phyloP scores from a whole-genome alignment of 1,284 basidiomycete genomes.

The Marasmius oreades region DNA sequence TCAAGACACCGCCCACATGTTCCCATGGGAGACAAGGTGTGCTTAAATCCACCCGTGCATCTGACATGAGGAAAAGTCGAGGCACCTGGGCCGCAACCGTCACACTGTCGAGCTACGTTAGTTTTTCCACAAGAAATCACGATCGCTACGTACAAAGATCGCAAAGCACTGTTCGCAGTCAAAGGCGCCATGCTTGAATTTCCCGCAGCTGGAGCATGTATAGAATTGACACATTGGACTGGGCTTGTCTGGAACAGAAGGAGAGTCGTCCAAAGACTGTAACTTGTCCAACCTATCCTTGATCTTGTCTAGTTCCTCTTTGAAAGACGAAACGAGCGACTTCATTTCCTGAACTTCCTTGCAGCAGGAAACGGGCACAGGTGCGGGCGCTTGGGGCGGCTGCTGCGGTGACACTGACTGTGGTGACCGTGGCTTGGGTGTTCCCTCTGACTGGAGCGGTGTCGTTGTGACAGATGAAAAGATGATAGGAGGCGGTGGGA shows the following conservation, averaged over 20 bases:
- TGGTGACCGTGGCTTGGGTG: background rate
- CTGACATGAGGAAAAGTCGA: background rate
- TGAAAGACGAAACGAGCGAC: background rate
- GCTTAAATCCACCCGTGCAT: background rate
- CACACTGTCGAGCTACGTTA: background rate
- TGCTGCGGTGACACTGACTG: background rate
- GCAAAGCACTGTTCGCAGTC: background rate
- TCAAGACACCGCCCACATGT: background rate
- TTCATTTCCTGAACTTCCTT: background rate
- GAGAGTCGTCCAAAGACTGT: too few relatives aligned
- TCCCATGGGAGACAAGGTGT: background rate
- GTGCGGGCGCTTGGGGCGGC: background rate
- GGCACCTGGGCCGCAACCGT: background rate
- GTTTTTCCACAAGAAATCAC: background rate
- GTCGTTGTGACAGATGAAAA: slow-evolving; percentile 24
- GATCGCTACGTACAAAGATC: background rate
- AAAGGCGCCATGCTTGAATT: background rate
- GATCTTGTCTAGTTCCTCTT: background rate
- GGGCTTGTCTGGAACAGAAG: too few relatives aligned
- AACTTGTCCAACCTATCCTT: background rate
- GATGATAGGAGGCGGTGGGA: slow-evolving; percentile 37
- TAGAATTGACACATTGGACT: background rate
- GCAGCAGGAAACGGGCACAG: background rate
- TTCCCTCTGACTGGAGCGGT: slow-evolving; percentile 8
- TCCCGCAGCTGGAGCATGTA: background rate